These are phyloP conservation scores for Filobasidium wieringae DNA, from an alignment of 768 basidiomycete genomes.

Conservation along the genomic window DNA sequence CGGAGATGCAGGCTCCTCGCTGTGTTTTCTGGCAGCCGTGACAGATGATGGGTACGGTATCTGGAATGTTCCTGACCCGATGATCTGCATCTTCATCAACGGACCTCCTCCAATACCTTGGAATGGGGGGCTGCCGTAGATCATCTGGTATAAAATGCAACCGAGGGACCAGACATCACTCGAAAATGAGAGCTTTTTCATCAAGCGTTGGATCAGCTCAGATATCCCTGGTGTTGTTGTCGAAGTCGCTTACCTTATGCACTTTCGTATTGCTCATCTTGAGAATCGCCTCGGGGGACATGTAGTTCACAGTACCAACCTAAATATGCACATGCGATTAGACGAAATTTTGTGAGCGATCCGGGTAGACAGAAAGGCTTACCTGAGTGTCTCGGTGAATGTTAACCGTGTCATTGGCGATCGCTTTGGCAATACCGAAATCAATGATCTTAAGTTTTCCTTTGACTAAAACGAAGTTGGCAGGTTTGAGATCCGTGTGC, in stretches of 20 bases:
- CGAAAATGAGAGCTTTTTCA: conserved; percentile 58
- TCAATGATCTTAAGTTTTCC: conserved; percentile 95
- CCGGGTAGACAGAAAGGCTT: conserved; percentile 11
- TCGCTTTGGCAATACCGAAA: conserved; percentile 98
- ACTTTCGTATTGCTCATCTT: conserved; percentile 57
- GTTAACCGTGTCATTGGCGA: conserved; percentile 96
- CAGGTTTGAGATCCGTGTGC: conserved; percentile 94
- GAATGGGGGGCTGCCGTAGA: conserved; percentile 89
- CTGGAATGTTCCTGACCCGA: conserved; percentile 60
- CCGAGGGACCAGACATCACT: conserved; percentile 97
- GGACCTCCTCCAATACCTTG: conserved; percentile 55
- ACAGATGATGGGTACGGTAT: conserved; percentile 52
- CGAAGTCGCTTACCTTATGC: conserved; percentile 58
- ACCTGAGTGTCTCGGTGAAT: conserved; percentile 94
- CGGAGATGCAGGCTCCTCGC: conserved; percentile 49
- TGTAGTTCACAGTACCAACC: conserved; percentile 97
- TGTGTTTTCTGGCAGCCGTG: conserved; percentile 43
- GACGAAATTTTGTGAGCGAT: not conserved
- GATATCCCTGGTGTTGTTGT: no score
- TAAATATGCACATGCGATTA: conserved; percentile 30
- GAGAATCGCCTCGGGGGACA: conserved; percentile 96
- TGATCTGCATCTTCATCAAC: conserved; percentile 81
- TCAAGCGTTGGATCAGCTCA: not conserved
- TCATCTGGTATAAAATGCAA: conserved; percentile 97
- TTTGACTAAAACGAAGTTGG: conserved; percentile 92